These are phyloP conservation scores for Penicillium paxilli DNA, from an alignment of 495 filamentous ascomycete species.

Conservation along the genomic window DNA sequence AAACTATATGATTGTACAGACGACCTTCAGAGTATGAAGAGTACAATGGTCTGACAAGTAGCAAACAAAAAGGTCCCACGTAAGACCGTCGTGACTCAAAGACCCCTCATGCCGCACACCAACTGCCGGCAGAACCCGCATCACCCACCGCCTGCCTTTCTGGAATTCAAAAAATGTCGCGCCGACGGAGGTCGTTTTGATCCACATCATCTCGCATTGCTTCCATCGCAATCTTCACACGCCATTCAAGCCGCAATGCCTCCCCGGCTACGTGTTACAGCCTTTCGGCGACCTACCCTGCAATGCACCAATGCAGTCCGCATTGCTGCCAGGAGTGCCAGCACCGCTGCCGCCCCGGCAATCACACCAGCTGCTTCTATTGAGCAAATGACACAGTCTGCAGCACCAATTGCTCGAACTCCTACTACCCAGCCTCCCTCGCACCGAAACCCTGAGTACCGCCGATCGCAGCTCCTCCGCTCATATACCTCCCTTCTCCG, in stretches of 20 bases:
- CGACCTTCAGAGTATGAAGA: background rate
- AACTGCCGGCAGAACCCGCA: constrained; percentile 24
- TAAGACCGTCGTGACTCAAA: constrained; percentile 3
- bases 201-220: constrained; percentile 19
- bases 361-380: constrained; percentile 51
- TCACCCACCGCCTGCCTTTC: constrained; percentile 8
- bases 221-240: constrained; percentile 1
- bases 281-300: constrained; percentile 34
- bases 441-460: constrained; percentile 77
- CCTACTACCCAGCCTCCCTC: constrained; percentile 84
- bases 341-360: constrained; percentile 42
- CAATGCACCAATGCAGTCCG: constrained; percentile 38
- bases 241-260: constrained; percentile 38
- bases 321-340: constrained; percentile 31
- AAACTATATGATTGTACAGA: background rate
- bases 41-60: constrained; percentile 1
- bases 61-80: constrained; percentile 3
- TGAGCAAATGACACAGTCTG: constrained; percentile 53
- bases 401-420: constrained; percentile 52
- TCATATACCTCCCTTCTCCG: constrained; percentile 92
- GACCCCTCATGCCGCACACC: constrained; percentile 14
- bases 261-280: constrained; percentile 43
- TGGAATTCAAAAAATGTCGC: constrained; percentile 30
- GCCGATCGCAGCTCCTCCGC: constrained; percentile 93
- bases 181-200: constrained; percentile 14